Evolutionary conservation across 1,284 basidiomycete genomes (phyloP), one percentile per base, ranked within the genome.

Genomic region (Tilletia walkeri): DNA sequence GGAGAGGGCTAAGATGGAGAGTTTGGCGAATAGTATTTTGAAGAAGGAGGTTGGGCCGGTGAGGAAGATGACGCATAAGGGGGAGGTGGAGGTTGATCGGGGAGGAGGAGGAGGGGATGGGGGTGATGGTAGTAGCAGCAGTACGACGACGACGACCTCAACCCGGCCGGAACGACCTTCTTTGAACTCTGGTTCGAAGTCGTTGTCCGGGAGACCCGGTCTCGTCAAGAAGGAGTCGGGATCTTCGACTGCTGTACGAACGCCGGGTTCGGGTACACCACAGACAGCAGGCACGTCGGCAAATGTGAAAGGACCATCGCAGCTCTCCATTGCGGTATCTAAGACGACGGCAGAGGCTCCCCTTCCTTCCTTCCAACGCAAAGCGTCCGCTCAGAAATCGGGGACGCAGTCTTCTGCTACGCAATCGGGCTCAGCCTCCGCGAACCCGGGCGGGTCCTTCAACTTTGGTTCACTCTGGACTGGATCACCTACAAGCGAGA

Each of bases 1-100:
- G 39, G 82, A 83, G 70, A 76, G 76, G 69, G 78, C 80, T 14
- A 73, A 76, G 54, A 70, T 75, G 39, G 80, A 82, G 45, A 78
- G 76, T 45, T 68, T 83, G 59, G 73, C 79, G 20, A 76, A 77
- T 67, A 75, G 75, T 53, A 78, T 81, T 30, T 67, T 82, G 30
- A 69, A 80, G 53, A 61, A 69, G 45, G 75, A 80, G 34, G 70
- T 70, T 30, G 78, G 77, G 1, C 79, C 79, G 3, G 63, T 79
- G 59, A 75, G 81, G 67, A 83, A 83, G 73, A 79, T 83, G 65
- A 83, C 81, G n/a, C 82, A 83, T 74, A 83, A 83, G 69, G 82
- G 82, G 68, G 82, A 83, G 73, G 73, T 81, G 41, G 80, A 82
- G 71, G 79, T 83, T 66, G 81, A 83, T 67, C 74, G 71, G 66